These are phyloP conservation scores for Cyberlindnera bimundalis DNA, from an alignment of 805 yeast genomes.

Conservation along the genomic window DNA sequence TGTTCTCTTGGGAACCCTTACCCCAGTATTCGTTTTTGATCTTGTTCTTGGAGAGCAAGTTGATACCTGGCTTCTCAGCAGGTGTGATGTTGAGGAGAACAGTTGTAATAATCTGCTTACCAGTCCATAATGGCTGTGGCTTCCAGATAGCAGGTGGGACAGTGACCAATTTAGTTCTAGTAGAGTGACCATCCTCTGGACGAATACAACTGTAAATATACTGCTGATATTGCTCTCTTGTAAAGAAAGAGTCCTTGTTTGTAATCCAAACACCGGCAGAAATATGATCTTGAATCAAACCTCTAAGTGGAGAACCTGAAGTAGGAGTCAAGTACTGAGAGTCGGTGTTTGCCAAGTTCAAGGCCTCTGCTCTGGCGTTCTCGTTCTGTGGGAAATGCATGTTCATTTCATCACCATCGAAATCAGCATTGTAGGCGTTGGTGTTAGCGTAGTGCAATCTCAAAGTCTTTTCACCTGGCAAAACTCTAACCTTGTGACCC, in stretches of 20 bases:
- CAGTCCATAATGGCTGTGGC: constrained; percentile 95
- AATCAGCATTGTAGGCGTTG: constrained; percentile 98
- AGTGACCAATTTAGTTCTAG: constrained; percentile 62
- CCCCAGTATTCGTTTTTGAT: constrained; percentile 96
- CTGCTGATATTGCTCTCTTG: constrained; percentile 90
- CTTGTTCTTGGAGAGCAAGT: constrained; percentile 79
- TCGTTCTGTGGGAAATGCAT: constrained; percentile 99
- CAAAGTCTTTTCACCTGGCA: constrained; percentile 96
- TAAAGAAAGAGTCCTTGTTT: constrained; percentile 85
- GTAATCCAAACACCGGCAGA: constrained; percentile 99
- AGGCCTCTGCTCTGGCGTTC: constrained; percentile 94
- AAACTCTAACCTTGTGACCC: constrained; percentile 97
- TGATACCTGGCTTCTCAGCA: constrained; percentile 83
- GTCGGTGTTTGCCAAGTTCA: constrained; percentile 93
- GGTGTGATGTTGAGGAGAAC: constrained; percentile 87
- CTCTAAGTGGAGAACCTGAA: constrained; percentile 97
- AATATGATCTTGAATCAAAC: constrained; percentile 97
- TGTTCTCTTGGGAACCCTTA: constrained; percentile 74
- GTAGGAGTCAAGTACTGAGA: constrained; percentile 98
- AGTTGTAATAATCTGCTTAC: constrained; percentile 95
- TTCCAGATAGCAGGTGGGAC: constrained; percentile 86
- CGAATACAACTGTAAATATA: constrained; percentile 89
- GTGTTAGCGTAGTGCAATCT: constrained; percentile 98
- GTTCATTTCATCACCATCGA: constrained; percentile 99
- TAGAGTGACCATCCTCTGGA: constrained; percentile 96